phyloP scores from a whole-genome alignment of 106 monocot genomes.

The Dendrobium catenatum region DNA sequence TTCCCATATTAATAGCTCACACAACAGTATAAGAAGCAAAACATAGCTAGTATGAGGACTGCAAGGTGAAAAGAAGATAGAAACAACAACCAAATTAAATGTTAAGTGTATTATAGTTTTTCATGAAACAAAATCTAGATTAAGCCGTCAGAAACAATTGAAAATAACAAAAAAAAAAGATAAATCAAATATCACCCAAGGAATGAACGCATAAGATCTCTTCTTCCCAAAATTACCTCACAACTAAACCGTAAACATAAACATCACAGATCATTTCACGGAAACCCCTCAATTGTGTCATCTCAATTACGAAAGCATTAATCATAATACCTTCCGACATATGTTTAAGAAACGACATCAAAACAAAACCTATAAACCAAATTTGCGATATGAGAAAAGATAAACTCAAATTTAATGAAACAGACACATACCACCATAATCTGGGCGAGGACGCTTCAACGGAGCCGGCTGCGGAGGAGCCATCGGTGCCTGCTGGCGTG shows the following conservation, averaged over 20 bases:
- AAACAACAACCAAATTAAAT: not conserved
- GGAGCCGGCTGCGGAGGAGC: slow-evolving; percentile 4
- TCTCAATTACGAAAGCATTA: not conserved
- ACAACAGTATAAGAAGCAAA: not conserved
- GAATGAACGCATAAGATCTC: not conserved
- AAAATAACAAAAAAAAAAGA: not conserved
- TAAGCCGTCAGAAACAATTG: not conserved
- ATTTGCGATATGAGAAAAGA: not conserved
- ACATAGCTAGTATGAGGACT: not conserved
- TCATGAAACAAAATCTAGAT: not conserved
- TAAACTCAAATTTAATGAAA: not conserved
- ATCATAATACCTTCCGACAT: not conserved
- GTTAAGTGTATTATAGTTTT: too few relatives aligned
- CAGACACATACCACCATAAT: slow-evolving; percentile 6
- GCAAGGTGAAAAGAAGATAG: not conserved
- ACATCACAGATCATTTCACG: not conserved
- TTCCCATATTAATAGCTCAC: not conserved
- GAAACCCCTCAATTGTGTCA: not conserved
- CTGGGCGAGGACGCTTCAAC: slow-evolving; percentile 19
- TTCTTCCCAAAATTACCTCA: not conserved
- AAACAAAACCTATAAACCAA: not conserved
- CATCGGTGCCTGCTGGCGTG: not conserved
- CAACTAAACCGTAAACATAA: not conserved
- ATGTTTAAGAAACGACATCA: not conserved
- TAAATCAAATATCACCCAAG: not conserved